These are phyloP conservation scores for Rauvolfia tetraphylla DNA, from an alignment of 257 asterid species.

Conservation along the genomic window DNA sequence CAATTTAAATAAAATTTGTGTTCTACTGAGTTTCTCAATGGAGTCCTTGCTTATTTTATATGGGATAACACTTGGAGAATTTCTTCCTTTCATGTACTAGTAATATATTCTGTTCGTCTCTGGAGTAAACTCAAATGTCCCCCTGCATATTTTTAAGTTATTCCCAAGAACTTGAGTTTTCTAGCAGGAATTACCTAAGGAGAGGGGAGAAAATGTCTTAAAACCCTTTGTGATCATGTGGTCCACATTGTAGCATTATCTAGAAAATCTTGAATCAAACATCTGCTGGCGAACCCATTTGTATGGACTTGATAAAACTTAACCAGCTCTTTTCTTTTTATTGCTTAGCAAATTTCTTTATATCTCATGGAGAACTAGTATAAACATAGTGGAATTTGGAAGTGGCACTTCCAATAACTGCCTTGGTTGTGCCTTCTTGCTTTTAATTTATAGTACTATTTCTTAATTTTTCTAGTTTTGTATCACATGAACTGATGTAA, in stretches of 20 bases:
- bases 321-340: neutral
- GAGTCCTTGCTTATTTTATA: neutral
- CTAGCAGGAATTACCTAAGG: neutral
- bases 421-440: conserved; percentile 5
- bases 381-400: neutral
- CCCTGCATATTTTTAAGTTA: neutral
- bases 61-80: neutral
- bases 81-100: neutral
- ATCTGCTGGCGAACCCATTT: neutral
- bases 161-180: neutral
- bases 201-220: neutral
- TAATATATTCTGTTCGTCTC: neutral
- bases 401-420: neutral
- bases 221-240: conserved; percentile 1
- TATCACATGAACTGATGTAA: neutral
- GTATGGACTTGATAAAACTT: neutral
- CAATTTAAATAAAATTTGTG: neutral
- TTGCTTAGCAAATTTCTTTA: neutral
- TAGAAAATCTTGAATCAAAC: neutral
- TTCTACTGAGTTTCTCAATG: neutral
- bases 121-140: neutral
- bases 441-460: neutral
- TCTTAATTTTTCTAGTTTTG: neutral
- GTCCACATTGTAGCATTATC: neutral
- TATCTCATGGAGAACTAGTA: neutral